A percentile compares a stretch with the other conserved stretches of the same genome.
Conservation (phyloP, 441 rosid species). For the Aleurites moluccanus region DNA sequence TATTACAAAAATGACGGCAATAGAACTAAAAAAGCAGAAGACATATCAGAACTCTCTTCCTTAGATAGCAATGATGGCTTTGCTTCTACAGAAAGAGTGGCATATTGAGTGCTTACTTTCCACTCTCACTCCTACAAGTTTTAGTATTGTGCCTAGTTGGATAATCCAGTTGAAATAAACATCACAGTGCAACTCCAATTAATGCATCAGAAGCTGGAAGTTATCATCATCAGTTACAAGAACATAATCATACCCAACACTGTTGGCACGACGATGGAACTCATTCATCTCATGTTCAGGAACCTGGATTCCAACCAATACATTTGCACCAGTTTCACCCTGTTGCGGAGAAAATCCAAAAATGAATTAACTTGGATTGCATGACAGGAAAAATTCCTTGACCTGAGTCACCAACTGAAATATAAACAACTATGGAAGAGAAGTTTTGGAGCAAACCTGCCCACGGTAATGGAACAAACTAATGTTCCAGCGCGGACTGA, state of each 20-base stretch:
- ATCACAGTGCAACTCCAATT: constrained; percentile 12
- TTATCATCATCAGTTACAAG: constrained; percentile 60
- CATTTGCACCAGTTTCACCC: constrained; percentile 97
- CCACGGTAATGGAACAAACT: constrained; percentile 93
- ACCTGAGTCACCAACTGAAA: constrained; percentile 4
- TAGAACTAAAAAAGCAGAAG: not conserved
- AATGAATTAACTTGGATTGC: constrained; percentile 12
- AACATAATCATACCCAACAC: constrained; percentile 68
- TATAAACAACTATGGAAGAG: not conserved
- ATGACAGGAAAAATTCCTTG: not conserved
- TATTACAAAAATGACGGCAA: not conserved
- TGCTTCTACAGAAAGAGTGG: not conserved
- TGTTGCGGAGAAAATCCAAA: constrained; percentile 27
- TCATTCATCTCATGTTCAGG: constrained; percentile 53
- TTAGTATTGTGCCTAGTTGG: not conserved
- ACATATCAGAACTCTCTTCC: not conserved
- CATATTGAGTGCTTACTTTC: not conserved
- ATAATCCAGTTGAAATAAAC: not conserved
- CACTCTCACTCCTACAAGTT: not conserved
- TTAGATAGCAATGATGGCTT: not conserved
- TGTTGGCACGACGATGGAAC: constrained; percentile 50
- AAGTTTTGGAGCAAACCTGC: constrained; percentile 43
- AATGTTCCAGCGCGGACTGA: constrained; percentile 96
- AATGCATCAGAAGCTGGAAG: constrained; percentile 78
- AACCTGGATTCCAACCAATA: constrained; percentile 88